Conservation (phyloP, 1,284 basidiomycete species). For the Moniliella sp. region DNA sequence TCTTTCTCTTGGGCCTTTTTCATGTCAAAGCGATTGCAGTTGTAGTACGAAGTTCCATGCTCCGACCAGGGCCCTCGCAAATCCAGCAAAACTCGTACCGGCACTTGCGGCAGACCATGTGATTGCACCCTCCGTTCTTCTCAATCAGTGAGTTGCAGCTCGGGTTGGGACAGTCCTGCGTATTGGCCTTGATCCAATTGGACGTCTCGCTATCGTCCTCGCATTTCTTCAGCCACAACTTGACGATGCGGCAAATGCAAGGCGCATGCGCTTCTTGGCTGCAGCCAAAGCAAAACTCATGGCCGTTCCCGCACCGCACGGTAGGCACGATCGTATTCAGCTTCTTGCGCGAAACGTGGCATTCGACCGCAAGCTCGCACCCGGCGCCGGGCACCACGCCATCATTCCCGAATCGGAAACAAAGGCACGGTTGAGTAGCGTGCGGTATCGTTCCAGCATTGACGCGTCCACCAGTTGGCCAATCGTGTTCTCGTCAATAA, state of each 20-base stretch:
- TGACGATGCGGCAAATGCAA: slow-evolving; percentile 66
- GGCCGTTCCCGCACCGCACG: slow-evolving; percentile 52
- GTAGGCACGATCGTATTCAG: slow-evolving; percentile 63
- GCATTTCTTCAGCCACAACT: slow-evolving; percentile 90
- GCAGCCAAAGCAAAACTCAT: slow-evolving; percentile 44
- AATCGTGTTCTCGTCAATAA: slow-evolving; percentile 39
- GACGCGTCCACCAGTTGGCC: slow-evolving; percentile 31
- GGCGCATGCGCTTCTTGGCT: slow-evolving; percentile 55
- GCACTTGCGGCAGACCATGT: slow-evolving; percentile 29
- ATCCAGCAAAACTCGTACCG: slow-evolving; percentile 45
- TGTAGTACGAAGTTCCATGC: slow-evolving; percentile 89
- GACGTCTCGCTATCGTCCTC: slow-evolving; percentile 86
- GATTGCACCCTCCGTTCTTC: slow-evolving; percentile 88
- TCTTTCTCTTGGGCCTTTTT: slow-evolving; percentile 59
- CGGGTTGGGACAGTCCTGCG: slow-evolving; percentile 73
- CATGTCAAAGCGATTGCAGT: slow-evolving; percentile 90
- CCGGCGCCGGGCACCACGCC: slow-evolving; percentile 65
- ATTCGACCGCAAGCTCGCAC: slow-evolving; percentile 60
- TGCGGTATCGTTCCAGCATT: slow-evolving; percentile 43
- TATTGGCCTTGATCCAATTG: slow-evolving; percentile 98
- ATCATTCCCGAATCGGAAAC: slow-evolving; percentile 63
- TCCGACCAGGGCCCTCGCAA: slow-evolving; percentile 69
- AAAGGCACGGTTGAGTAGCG: slow-evolving; percentile 68
- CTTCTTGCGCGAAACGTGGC: slow-evolving; percentile 42
- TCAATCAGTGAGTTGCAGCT: slow-evolving; percentile 93